phyloP scores from a whole-genome alignment of 192 early-diverging fungal species.

The Podila horticola region DNA sequence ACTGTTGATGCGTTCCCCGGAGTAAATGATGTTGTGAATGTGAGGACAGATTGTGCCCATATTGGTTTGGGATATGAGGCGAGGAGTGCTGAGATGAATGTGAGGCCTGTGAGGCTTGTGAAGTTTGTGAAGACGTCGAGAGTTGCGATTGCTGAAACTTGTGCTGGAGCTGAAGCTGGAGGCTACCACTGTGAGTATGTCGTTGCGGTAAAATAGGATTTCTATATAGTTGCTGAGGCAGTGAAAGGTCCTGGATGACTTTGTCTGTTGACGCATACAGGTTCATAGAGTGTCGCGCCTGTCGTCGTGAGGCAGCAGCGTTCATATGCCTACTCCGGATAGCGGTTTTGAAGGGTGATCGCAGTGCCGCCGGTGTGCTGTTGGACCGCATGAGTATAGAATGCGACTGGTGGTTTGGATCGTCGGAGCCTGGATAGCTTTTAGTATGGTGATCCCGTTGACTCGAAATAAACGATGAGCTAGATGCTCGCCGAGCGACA shows the following conservation, averaged over 20 bases:
- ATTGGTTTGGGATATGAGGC: background rate
- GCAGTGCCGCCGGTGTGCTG: constrained; percentile 36
- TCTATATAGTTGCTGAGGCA: constrained; percentile 42
- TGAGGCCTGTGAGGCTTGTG: background rate
- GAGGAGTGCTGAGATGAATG: background rate
- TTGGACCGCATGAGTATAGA: constrained; percentile 37
- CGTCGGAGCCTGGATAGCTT: constrained; percentile 20
- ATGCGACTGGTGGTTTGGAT: constrained; percentile 21
- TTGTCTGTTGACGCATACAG: constrained; percentile 45
- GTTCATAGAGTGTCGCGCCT: constrained; percentile 35
- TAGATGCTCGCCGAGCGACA: constrained; percentile 31
- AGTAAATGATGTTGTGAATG: background rate
- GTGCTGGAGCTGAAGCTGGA: constrained; percentile 39
- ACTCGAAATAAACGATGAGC: constrained; percentile 36
- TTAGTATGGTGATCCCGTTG: constrained; percentile 17
- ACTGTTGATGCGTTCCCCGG: background rate
- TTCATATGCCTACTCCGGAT: constrained; percentile 28
- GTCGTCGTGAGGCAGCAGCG: constrained; percentile 22
- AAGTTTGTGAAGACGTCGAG: background rate
- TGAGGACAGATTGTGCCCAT: background rate
- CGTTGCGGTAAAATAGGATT: constrained; percentile 33
- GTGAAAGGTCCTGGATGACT: constrained; percentile 42
- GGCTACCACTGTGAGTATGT: constrained; percentile 13
- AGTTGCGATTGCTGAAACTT: constrained; percentile 36
- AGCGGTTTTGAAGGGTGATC: constrained; percentile 22